Conservation (phyloP, 768 basidiomycete genomes). For the Lactifluus echinatus region DNA sequence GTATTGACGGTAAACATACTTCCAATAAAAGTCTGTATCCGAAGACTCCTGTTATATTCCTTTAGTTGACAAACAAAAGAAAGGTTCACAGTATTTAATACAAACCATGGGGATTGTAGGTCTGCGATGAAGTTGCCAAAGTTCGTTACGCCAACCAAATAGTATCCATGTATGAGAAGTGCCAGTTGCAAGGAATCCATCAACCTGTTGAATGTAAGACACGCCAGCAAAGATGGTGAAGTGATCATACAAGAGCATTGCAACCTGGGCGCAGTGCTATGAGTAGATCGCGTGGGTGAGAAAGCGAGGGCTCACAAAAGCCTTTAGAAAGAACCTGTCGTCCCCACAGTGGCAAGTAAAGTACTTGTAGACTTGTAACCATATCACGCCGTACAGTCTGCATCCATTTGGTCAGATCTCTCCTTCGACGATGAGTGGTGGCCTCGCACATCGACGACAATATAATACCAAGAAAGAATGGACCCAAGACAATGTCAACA, state of each 20-base stretch:
- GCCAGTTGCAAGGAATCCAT: neutral
- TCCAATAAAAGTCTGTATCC: neutral
- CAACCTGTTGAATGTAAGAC: neutral
- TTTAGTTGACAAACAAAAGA: neutral
- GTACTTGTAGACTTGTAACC: neutral
- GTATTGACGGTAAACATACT: neutral
- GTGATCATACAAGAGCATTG: neutral
- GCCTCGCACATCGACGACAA: neutral
- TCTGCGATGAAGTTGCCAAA: conserved; percentile 1
- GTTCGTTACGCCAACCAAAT: neutral
- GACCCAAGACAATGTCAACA: neutral
- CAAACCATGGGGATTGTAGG: neutral
- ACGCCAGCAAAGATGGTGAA: neutral
- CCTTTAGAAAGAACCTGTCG: neutral
- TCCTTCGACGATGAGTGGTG: neutral
- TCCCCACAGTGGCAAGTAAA: neutral
- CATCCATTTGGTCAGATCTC: neutral
- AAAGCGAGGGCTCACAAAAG: neutral
- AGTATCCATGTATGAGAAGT: neutral
- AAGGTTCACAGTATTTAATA: neutral
- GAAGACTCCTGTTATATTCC: neutral
- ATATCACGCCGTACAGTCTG: neutral
- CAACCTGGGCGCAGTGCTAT: neutral
- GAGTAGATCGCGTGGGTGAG: neutral
- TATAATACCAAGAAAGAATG: neutral